Conservation (phyloP, 2,329 filamentous ascomycete species). For the Aureobasidium namibiae region DNA sequence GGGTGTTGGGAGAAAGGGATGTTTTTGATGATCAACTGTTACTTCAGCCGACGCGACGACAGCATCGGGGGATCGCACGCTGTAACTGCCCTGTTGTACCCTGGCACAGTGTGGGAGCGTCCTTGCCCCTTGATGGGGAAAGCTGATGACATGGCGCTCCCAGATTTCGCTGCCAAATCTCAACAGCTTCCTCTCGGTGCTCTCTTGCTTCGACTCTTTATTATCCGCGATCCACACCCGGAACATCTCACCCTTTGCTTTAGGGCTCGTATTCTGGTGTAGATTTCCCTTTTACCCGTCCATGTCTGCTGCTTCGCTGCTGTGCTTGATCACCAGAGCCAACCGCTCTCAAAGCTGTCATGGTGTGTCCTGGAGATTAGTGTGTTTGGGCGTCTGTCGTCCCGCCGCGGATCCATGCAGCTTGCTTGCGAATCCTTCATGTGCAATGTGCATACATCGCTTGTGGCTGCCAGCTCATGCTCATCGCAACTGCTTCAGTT, state of each 20-base stretch:
- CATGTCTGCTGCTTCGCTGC: not conserved
- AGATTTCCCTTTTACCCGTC: not conserved
- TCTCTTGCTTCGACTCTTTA: not conserved
- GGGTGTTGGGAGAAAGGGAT: not conserved
- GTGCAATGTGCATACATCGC: constrained; percentile 1
- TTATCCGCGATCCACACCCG: constrained; percentile 6
- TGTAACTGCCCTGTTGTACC: not conserved
- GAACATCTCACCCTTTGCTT: not conserved
- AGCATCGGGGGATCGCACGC: not conserved
- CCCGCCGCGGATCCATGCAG: constrained; percentile 8
- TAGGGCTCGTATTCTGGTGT: not conserved
- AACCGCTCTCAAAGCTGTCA: not conserved
- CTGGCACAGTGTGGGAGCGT: not conserved
- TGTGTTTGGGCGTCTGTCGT: constrained; percentile 3
- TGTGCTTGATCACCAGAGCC: not conserved
- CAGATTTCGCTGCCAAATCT: constrained; percentile 1
- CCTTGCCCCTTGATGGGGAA: constrained; percentile 3
- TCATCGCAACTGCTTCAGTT: not conserved
- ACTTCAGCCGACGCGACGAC: constrained; percentile 3
- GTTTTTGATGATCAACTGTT: not conserved
- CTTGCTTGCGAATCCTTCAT: constrained; percentile 2
- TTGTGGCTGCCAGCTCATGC: constrained; percentile 2
- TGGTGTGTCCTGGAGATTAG: not conserved
- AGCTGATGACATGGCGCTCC: constrained; percentile 5
- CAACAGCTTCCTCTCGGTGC: too few species aligned